Evolutionary conservation across 257 asterid species (phyloP).

Genomic region (Penstemon barbatus): DNA sequence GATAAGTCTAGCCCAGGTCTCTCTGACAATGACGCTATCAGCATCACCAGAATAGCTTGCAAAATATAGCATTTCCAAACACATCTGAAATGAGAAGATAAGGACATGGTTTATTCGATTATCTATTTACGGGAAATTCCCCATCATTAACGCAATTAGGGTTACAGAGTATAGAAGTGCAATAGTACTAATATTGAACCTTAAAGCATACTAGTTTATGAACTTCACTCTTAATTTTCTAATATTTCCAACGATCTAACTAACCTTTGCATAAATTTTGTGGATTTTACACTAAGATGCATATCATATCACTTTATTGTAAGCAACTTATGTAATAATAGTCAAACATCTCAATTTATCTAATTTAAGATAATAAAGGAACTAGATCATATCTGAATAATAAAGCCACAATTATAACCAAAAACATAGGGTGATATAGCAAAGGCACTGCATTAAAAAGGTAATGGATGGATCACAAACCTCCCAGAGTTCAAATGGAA

Average conservation of each 20-base stretch:
- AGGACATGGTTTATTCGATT: not conserved
- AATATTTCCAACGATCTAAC: not conserved
- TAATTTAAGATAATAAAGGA: constrained; percentile 1
- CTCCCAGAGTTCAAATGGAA: constrained; percentile 96
- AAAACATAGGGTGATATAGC: constrained; percentile 5
- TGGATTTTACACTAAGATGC: too few relatives aligned
- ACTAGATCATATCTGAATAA: constrained; percentile 5
- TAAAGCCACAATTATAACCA: not conserved
- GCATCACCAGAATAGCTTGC: constrained; percentile 96
- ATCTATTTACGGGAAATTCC: too few relatives aligned
- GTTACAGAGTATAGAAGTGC: not conserved
- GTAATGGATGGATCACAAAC: constrained; percentile 41
- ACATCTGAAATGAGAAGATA: constrained; percentile 48
- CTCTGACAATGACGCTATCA: constrained; percentile 86
- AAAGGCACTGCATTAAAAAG: constrained; percentile 18
- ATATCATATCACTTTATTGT: not conserved
- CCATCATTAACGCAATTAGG: not conserved
- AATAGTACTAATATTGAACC: not conserved
- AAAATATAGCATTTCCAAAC: constrained; percentile 93
- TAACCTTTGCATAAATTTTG: too few relatives aligned
- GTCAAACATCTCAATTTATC: constrained; percentile 3
- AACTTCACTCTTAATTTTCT: not conserved
- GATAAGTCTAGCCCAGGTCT: constrained; percentile 92
- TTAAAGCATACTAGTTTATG: not conserved
- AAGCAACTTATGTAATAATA: not conserved